A percentile compares a stretch with the other conserved stretches of the same genome.
These are phyloP conservation scores for Lipomyces spencermartinsiae DNA, from an alignment of 805 yeast genomes.

Conservation along the genomic window DNA sequence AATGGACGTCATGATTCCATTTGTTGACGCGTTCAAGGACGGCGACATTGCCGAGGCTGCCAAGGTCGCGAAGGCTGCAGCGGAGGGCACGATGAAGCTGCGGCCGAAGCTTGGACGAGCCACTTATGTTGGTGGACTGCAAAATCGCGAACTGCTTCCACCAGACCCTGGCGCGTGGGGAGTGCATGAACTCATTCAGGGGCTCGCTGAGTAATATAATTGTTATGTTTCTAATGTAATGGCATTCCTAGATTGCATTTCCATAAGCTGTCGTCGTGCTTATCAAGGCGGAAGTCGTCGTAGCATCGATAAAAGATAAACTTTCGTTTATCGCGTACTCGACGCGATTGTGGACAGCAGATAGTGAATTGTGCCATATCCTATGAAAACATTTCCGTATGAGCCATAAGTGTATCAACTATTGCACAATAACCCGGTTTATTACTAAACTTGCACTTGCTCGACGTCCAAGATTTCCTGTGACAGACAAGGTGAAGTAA, in stretches of 20 bases:
- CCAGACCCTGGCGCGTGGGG: conserved; percentile 97
- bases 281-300: no score
- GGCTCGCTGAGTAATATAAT: conserved; percentile 42
- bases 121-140: conserved; percentile 64
- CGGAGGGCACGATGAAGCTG: conserved; percentile 71
- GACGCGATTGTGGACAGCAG: no score
- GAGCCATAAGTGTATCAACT: no score
- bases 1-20: conserved; percentile 88
- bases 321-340: no score
- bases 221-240: neutral
- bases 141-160: conserved; percentile 49
- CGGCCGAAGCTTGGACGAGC: conserved; percentile 94
- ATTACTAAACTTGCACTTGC: no score
- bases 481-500: no score
- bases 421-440: no score
- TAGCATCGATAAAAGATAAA: no score
- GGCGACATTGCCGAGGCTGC: conserved; percentile 65
- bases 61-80: conserved; percentile 73
- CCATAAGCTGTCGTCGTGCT: no score
- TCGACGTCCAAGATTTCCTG: no score
- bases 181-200: conserved; percentile 64
- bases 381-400: no score
- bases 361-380: no score
- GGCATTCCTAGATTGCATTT: neutral
- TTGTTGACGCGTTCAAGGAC: conserved; percentile 64